Conservation (phyloP, 345 rosid species). For the Rhodomyrtus tomentosa region DNA sequence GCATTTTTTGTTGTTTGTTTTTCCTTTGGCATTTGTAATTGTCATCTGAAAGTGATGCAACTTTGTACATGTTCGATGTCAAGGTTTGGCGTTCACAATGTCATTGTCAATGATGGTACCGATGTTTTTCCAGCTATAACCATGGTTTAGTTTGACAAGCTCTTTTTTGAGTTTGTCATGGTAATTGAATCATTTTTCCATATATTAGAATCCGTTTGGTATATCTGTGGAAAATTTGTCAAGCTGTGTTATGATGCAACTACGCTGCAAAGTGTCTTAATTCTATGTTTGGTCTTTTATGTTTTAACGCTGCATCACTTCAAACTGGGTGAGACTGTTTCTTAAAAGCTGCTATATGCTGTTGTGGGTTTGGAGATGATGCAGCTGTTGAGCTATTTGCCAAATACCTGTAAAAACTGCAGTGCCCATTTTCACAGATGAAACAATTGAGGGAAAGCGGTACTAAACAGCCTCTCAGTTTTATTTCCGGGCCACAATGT, state of each 20-base stretch:
- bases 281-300: not conserved
- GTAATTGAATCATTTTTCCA: not conserved
- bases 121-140: not conserved
- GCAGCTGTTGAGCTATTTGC: not conserved
- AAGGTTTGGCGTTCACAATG: not conserved
- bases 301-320: not conserved
- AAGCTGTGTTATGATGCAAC: not conserved
- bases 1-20: not conserved
- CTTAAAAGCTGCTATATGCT: not conserved
- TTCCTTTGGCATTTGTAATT: not conserved
- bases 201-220: not conserved
- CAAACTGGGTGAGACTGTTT: not conserved
- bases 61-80: not conserved
- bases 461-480: not conserved
- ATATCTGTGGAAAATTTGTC: not conserved
- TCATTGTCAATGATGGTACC: not conserved
- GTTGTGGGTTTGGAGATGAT: not conserved
- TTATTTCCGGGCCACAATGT: too few relatives aligned
- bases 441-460: not conserved
- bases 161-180: not conserved
- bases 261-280: not conserved
- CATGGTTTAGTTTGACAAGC: not conserved
- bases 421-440: not conserved
- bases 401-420: not conserved
- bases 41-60: not conserved